These are phyloP conservation scores for Pyronema omphalodes DNA, from an alignment of 495 filamentous ascomycete species.

Conservation along the genomic window DNA sequence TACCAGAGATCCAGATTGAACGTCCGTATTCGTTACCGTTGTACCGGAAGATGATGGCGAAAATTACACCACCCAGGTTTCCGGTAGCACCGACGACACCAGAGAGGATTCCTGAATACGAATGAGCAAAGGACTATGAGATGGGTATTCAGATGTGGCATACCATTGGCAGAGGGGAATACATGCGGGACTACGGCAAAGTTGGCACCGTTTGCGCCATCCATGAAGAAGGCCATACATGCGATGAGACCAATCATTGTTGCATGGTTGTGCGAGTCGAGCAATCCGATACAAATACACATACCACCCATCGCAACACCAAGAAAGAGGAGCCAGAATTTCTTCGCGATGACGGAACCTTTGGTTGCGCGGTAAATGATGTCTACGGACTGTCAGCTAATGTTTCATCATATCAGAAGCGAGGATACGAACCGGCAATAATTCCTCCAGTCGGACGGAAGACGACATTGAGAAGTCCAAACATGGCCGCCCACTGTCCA, in stretches of 20 bases:
- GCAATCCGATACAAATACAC: slow-evolving; percentile 49
- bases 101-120: slow-evolving; percentile 40
- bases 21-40: slow-evolving; percentile 44
- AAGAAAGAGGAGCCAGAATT: slow-evolving; percentile 45
- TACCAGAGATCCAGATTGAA: slow-evolving; percentile 65
- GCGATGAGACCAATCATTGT: slow-evolving; percentile 65
- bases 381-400: slow-evolving; percentile 30
- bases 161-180: slow-evolving; percentile 54
- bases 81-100: slow-evolving; percentile 62
- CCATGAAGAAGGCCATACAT: slow-evolving; percentile 61
- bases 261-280: slow-evolving; percentile 37
- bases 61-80: slow-evolving; percentile 72
- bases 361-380: slow-evolving; percentile 44
- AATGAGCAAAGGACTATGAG: neutral
- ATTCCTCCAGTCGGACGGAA: slow-evolving; percentile 60
- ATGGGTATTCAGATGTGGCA: slow-evolving; percentile 8
- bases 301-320: slow-evolving; percentile 47
- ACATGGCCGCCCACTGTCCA: slow-evolving; percentile 63
- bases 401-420: neutral
- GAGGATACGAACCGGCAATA: slow-evolving; percentile 18
- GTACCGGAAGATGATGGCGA: slow-evolving; percentile 73
- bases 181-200: slow-evolving; percentile 76
- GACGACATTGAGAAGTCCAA: slow-evolving; percentile 68
- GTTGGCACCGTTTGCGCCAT: slow-evolving; percentile 69
- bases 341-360: slow-evolving; percentile 53